These are phyloP conservation scores for Psilocybe azurescens DNA, from an alignment of 768 basidiomycete genomes.

Conservation along the genomic window DNA sequence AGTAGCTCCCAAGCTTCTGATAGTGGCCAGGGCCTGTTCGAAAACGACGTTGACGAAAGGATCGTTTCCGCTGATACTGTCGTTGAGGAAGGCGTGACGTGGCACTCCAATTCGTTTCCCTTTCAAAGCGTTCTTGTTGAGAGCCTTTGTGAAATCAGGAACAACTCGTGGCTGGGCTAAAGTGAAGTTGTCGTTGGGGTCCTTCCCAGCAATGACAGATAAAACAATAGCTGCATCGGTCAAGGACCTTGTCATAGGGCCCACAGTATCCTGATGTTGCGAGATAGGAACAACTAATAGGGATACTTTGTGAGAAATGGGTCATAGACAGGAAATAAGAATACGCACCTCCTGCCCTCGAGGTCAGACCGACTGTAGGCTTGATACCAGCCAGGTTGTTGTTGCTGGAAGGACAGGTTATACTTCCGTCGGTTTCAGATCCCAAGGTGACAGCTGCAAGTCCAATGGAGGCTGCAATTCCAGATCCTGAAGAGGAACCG, in stretches of 20 bases:
- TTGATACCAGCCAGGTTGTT: conserved; percentile 67
- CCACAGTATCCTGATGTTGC: conserved; percentile 61
- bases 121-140: conserved; percentile 49
- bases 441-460: conserved; percentile 53
- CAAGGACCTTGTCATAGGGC: conserved; percentile 58
- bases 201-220: conserved; percentile 59
- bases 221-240: conserved; percentile 61
- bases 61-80: conserved; percentile 36
- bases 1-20: conserved; percentile 48
- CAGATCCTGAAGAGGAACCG: conserved; percentile 67
- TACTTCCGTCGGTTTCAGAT: conserved; percentile 60
- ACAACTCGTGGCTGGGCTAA: conserved; percentile 54
- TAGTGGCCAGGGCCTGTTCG: conserved; percentile 40
- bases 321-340: neutral
- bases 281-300: conserved; percentile 59
- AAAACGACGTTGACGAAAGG: conserved; percentile 43
- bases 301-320: neutral
- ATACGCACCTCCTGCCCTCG: conserved; percentile 56
- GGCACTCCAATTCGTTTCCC: conserved; percentile 64
- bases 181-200: conserved; percentile 60
- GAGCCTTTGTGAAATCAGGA: conserved; percentile 60
- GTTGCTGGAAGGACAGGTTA: conserved; percentile 53
- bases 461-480: conserved; percentile 56
- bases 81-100: conserved; percentile 41
- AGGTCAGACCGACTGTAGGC: conserved; percentile 64